Evolutionary conservation across 2,329 filamentous ascomycete genomes (phyloP).

Genomic region (Aspergillus hortae): DNA sequence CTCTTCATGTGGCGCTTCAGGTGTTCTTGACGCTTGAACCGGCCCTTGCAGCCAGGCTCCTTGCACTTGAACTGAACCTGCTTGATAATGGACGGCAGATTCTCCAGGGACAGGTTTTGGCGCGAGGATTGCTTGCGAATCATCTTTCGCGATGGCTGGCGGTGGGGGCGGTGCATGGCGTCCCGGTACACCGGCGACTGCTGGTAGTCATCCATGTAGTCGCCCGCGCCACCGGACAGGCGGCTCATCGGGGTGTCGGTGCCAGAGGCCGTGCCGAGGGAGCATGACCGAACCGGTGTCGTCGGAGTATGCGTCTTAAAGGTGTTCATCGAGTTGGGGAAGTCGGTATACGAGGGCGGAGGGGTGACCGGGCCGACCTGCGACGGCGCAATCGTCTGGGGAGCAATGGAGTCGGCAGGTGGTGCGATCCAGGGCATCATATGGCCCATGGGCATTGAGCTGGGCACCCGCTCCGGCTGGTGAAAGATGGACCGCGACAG

Average conservation of each 20-base stretch:
- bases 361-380: conserved; percentile 36
- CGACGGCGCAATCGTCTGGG: conserved; percentile 35
- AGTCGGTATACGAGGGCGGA: conserved; percentile 37
- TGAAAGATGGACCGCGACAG: conserved; percentile 38
- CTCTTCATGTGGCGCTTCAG: conserved; percentile 49
- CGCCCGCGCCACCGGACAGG: conserved; percentile 28
- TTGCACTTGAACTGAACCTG: conserved; percentile 43
- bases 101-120: conserved; percentile 35
- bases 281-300: conserved; percentile 34
- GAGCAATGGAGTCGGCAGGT: conserved; percentile 29
- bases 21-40: conserved; percentile 50
- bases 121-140: conserved; percentile 29
- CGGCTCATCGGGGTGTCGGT: conserved; percentile 35
- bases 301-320: conserved; percentile 36
- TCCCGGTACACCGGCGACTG: conserved; percentile 33
- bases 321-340: conserved; percentile 29
- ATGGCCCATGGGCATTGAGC: conserved; percentile 35
- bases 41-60: conserved; percentile 41
- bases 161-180: conserved; percentile 27
- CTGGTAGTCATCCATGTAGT: conserved; percentile 35
- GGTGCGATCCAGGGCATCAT: conserved; percentile 35
- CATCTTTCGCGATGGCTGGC: conserved; percentile 31
- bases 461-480: conserved; percentile 32
- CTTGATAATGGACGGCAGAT: conserved; percentile 36
- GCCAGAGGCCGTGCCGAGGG: conserved; percentile 32